Percentiles rank a stretch among this genome's conserved stretches.
Evolutionary conservation across 2,329 filamentous ascomycete species (phyloP).

Genomic region (Cryoendolithus antarcticus): DNA sequence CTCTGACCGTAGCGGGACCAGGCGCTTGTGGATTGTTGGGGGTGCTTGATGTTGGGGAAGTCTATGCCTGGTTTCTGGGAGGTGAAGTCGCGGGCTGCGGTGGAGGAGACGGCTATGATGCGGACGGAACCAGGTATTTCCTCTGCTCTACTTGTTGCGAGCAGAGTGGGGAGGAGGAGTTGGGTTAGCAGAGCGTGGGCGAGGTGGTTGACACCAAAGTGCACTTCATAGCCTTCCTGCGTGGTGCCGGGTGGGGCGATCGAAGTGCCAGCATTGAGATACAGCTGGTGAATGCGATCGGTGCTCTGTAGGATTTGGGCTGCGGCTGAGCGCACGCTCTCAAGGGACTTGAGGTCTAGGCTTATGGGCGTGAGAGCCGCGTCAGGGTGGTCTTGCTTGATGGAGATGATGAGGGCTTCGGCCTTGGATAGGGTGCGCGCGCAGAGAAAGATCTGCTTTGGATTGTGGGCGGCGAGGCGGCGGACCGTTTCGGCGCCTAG

Average conservation of each 20-base stretch:
- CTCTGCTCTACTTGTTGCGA: slow-evolving; percentile 27
- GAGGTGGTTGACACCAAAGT: slow-evolving; percentile 18
- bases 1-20: slow-evolving; percentile 35
- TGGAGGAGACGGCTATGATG: slow-evolving; percentile 30
- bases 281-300: slow-evolving; percentile 24
- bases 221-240: slow-evolving; percentile 15
- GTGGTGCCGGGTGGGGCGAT: slow-evolving; percentile 14
- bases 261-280: slow-evolving; percentile 18
- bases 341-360: slow-evolving; percentile 40
- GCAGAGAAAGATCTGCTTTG: slow-evolving; percentile 35
- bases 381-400: slow-evolving; percentile 24
- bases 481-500: slow-evolving; percentile 35
- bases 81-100: slow-evolving; percentile 11
- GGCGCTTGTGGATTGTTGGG: slow-evolving; percentile 19
- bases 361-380: slow-evolving; percentile 31
- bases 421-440: slow-evolving; percentile 34
- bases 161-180: slow-evolving; percentile 17
- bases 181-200: slow-evolving; percentile 18
- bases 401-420: slow-evolving; percentile 27
- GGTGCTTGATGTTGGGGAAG: slow-evolving; percentile 29
- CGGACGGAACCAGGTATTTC: slow-evolving; percentile 30
- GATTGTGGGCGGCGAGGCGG: slow-evolving; percentile 32
- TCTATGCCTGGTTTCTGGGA: slow-evolving; percentile 8
- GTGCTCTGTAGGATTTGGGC: slow-evolving; percentile 26
- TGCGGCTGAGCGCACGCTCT: slow-evolving; percentile 35